These are phyloP conservation scores for Phascolomyces articulosus DNA, from an alignment of 371 early-diverging fungal species.

Conservation along the genomic window DNA sequence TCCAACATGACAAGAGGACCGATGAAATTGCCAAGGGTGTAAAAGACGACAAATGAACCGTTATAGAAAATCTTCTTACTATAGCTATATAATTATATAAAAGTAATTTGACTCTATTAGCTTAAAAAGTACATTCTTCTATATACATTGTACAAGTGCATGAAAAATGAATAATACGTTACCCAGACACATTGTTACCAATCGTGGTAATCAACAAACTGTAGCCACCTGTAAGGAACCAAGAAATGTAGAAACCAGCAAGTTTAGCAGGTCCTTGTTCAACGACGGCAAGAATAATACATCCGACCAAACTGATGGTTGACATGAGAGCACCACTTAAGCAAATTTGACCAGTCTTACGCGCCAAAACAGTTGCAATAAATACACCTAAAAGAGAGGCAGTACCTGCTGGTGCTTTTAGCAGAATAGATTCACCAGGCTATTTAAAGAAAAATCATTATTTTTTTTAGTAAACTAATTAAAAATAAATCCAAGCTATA, in stretches of 20 bases:
- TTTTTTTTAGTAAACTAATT: not conserved
- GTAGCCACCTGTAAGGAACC: conserved; percentile 23
- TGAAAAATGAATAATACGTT: not conserved
- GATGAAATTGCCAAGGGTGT: conserved; percentile 35
- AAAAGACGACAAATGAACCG: conserved; percentile 26
- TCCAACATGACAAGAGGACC: conserved; percentile 22
- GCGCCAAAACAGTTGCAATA: conserved; percentile 8
- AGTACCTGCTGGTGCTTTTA: conserved; percentile 14
- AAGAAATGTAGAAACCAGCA: conserved; percentile 30
- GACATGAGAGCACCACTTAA: conserved; percentile 13
- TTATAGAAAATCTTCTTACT: conserved; percentile 39
- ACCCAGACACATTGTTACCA: conserved; percentile 21
- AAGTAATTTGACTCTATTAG: conserved; percentile 11
- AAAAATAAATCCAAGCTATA: not conserved
- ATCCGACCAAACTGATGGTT: conserved; percentile 4
- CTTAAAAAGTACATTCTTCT: not conserved
- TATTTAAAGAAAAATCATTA: not conserved
- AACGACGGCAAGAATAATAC: conserved; percentile 1
- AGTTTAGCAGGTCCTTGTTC: conserved; percentile 21
- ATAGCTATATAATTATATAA: conserved; percentile 15
- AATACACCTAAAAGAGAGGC: conserved; percentile 4
- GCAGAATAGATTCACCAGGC: conserved; percentile 13
- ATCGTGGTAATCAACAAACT: conserved; percentile 14
- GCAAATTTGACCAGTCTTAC: conserved; percentile 10
- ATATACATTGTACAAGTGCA: conserved; percentile 20